Evolutionary conservation across 176 grass and related monocot species (phyloP), one percentile per base, ranked within the genome.

Genomic region (Cenchrus purpureus): DNA sequence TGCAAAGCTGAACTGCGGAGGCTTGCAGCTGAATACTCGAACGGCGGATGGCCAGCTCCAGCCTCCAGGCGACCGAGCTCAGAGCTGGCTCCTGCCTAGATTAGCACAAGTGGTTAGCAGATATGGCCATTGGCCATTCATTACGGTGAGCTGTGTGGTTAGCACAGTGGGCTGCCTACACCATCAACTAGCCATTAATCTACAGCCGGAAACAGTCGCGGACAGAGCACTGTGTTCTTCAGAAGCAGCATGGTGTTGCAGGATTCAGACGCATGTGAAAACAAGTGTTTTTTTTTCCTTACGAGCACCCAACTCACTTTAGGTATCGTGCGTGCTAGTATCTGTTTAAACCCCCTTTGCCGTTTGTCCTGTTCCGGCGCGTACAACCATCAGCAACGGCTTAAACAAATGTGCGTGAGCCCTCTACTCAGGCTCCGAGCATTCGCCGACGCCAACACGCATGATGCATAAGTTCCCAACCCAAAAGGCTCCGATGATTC

Each of bases 401-500:
- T 50, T 80, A 75, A 80, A 74, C 49, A 80, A 80, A n/a, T 51
- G 68, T 20, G 79, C 28, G 29, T 52, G 71, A 53, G 20, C 63
- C 63, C 62, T 11, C 34, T 17, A 22, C 20, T 68, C 25, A 25
- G 25, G 25, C 25, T 25, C 29, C 43, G 8, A 19, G 61, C 40
- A 63, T 73, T 49, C 60, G 75, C 61, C 74, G 84, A 87, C 69
- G 74, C 74, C 68, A 79, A 79, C 43, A 76, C 54, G 15, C 13
- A 50, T 73, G 50, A 76, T 68, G 60, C 37, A 4, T 40, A 40
- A 64, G 32, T 52, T 75, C 80, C 89, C 85, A 87, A 43, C 79
- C 80, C 54, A 15, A 25, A 84, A 84, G 45, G 76, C 53, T 62
- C 32, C 45, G 34, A 76, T 46, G 85, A 91, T 87, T 84, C 53